A percentile compares a stretch with the other conserved stretches of the same genome.
Evolutionary conservation across 1,284 basidiomycete species (phyloP).

Genomic region (Ustilago bromivora): DNA sequence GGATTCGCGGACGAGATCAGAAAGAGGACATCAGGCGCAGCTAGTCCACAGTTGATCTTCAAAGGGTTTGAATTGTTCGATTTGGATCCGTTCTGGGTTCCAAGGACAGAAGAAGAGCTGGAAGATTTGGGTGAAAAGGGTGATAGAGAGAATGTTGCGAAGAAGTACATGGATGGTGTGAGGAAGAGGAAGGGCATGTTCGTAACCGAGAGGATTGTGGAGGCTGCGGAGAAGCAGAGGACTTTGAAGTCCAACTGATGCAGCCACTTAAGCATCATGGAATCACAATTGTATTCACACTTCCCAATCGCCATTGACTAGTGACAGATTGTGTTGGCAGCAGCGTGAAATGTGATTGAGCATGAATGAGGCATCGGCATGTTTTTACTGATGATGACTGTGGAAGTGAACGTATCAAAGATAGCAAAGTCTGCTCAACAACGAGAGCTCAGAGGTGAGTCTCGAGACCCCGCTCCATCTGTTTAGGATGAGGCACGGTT

Average conservation of each 20-base stretch:
- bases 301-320: neutral
- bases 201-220: conserved; percentile 62
- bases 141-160: conserved; percentile 92
- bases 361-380: neutral
- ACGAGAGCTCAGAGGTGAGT: neutral
- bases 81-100: conserved; percentile 96
- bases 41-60: conserved; percentile 95
- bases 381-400: too few species aligned
- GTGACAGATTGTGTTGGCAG: neutral
- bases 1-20: conserved; percentile 98
- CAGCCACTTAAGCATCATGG: neutral
- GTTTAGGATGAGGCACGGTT: neutral
- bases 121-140: conserved; percentile 97
- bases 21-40: conserved; percentile 94
- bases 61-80: conserved; percentile 75
- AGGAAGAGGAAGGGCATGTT: conserved; percentile 72
- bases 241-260: conserved; percentile 66
- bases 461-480: neutral
- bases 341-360: neutral
- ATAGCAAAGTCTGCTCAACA: neutral
- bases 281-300: neutral
- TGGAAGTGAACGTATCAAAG: neutral
- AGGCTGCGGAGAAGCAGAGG: conserved; percentile 68
- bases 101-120: conserved; percentile 95
- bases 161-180: conserved; percentile 91